A percentile compares a stretch with the other conserved stretches of the same genome.
phyloP scores from a whole-genome alignment of 129 eudicot genomes.

The Flaveria linearis region DNA sequence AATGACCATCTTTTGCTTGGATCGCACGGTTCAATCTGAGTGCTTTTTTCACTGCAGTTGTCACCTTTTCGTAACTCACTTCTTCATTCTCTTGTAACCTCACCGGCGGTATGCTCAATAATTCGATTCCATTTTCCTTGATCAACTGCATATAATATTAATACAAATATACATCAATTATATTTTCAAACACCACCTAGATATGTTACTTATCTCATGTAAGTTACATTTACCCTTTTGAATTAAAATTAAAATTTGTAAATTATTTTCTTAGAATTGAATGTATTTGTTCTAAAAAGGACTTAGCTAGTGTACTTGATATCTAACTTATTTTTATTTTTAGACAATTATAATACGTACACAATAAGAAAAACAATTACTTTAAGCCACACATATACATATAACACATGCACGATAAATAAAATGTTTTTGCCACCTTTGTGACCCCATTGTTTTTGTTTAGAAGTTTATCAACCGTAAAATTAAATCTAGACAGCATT shows the following conservation, averaged over 20 bases:
- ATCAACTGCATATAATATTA: constrained; percentile 41
- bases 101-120: constrained; percentile 52
- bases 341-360: neutral
- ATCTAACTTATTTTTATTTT: neutral
- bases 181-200: neutral
- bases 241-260: neutral
- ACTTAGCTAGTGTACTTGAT: neutral
- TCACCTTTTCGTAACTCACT: constrained; percentile 48
- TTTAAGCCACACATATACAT: neutral
- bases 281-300: neutral
- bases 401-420: neutral
- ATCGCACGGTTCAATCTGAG: constrained; percentile 54
- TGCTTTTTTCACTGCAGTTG: constrained; percentile 57
- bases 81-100: constrained; percentile 50
- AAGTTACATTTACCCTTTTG: neutral
- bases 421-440: neutral
- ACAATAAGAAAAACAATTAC: neutral
- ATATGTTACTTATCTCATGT: neutral
- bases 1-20: constrained; percentile 77
- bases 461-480: too few species aligned
- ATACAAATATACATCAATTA: too few species aligned
- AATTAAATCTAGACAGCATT: too few species aligned
- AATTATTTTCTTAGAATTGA: neutral
- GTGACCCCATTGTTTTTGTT: neutral
- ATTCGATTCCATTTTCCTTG: constrained; percentile 63